Evolutionary conservation across 2,329 filamentous ascomycete genomes (phyloP), one percentile per base, ranked within the genome.

Genomic region (Aspergillus niger): DNA sequence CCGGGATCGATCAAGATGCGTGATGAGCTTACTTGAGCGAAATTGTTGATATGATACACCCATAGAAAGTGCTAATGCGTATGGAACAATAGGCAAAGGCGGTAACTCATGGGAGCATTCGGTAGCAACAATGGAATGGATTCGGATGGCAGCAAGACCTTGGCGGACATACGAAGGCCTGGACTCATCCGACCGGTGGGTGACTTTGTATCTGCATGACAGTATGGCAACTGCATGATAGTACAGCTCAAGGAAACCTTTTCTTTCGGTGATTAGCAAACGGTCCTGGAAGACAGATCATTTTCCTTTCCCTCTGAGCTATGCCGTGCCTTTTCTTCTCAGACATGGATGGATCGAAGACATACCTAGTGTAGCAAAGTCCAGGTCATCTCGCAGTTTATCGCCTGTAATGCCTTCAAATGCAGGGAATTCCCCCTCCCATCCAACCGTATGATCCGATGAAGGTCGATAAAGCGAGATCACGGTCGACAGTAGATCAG

Each of bases 161-260:
- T 85, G 83, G 13, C 84, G 81, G 15, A 83, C 77, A 51, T 82
- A 82, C 1, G 83, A 85, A 4, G 80, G 73, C 5, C 79, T 81
- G 3, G 79, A 80, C 36, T 79, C 77, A 47, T 82, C 79, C 13
- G 76, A 78, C 32, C 54, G 58, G 41, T 73, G 67, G n/a, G 64
- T 61, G 20, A 65, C 41, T 48, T 67, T 69, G 43, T 81, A 81
- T 44, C 83, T 82, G 69, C 84, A 83, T 3, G 83, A 85, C 2
- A 85, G 75, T 66, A 86, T 85, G 38, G 82, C 82, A 55, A 85
- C 82, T 22, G 81, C 79, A 65, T 86, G 81, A 60, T 86, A 85
- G 69, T 82, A 85, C 2, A 86, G 70, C 59, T 86, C 84, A 7
- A 86, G 71, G 5, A 84, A 76, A 13, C 77, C 80, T 82, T 53